phyloP scores from a whole-genome alignment of 2,329 filamentous ascomycete species.

The Simplicillium aogashimaense region DNA sequence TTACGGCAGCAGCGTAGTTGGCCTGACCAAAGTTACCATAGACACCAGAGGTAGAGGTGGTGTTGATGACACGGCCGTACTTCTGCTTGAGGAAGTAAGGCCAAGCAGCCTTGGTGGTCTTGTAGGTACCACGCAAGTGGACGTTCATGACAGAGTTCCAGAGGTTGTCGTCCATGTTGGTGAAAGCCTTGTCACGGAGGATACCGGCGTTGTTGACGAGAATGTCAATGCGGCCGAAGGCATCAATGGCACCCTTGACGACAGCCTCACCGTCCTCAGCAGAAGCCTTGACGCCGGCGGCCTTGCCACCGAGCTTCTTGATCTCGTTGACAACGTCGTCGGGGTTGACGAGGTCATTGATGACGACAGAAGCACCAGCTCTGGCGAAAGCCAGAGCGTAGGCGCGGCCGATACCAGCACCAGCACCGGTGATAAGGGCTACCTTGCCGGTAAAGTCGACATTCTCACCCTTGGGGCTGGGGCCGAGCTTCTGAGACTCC shows the following conservation, averaged over 20 bases:
- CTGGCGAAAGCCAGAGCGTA: conserved; percentile 85
- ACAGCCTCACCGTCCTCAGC: conserved; percentile 88
- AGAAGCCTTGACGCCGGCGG: conserved; percentile 85
- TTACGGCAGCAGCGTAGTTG: conserved; percentile 85
- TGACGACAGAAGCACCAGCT: conserved; percentile 73
- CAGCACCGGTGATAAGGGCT: conserved; percentile 77
- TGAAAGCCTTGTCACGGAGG: conserved; percentile 93
- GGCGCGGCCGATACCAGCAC: conserved; percentile 81
- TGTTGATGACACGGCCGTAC: conserved; percentile 95
- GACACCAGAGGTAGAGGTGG: conserved; percentile 91
- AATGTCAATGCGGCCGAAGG: conserved; percentile 88
- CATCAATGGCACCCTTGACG: conserved; percentile 87
- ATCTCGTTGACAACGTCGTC: conserved; percentile 90
- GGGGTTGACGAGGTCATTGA: conserved; percentile 93
- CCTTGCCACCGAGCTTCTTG: conserved; percentile 77
- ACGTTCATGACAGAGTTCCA: conserved; percentile 92
- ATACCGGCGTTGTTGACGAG: conserved; percentile 98
- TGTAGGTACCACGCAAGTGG: conserved; percentile 90
- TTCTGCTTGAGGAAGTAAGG: conserved; percentile 97
- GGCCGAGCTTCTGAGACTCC: conserved; percentile 67
- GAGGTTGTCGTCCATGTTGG: conserved; percentile 90
- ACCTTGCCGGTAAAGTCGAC: conserved; percentile 79
- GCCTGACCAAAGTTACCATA: conserved; percentile 99
- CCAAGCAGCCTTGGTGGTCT: conserved; percentile 95
- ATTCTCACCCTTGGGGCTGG: conserved; percentile 62